Conservation (phyloP, 2,329 filamentous ascomycete species). For the Biscogniauxia marginata region DNA sequence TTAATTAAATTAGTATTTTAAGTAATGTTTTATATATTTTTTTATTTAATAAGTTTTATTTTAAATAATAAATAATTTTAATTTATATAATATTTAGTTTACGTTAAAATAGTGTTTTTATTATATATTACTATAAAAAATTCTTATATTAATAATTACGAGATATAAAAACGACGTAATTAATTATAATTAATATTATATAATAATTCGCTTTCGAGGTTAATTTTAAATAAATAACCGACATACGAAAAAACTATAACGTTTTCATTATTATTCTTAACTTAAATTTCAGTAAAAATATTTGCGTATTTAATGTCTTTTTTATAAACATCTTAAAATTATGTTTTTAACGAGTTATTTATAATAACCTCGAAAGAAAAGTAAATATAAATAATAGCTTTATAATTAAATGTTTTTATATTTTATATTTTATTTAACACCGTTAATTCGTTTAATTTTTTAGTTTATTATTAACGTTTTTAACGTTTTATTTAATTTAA, state of each 20-base stretch:
- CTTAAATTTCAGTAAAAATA: background rate
- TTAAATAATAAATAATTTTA: background rate
- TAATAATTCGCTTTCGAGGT: too few relatives aligned
- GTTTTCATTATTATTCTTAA: background rate
- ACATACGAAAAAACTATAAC: background rate
- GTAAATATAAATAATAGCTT: background rate
- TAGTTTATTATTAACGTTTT: background rate
- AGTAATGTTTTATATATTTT: background rate
- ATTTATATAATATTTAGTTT: constrained; percentile 2
- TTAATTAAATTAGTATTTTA: background rate
- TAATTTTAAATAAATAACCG: background rate
- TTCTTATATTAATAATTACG: too few relatives aligned
- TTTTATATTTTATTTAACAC: too few relatives aligned
- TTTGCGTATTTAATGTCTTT: background rate
- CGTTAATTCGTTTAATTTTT: background rate
- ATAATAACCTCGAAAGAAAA: background rate
- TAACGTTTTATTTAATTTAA: too few relatives aligned
- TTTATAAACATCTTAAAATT: background rate
- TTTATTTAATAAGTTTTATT: background rate
- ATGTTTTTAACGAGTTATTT: background rate
- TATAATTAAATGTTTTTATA: too few relatives aligned
- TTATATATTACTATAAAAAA: background rate
- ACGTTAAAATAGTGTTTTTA: background rate
- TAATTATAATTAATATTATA: background rate
- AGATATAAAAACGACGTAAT: background rate